phyloP scores from a whole-genome alignment of 305 asterid species.

The Rubia peregrina region DNA sequence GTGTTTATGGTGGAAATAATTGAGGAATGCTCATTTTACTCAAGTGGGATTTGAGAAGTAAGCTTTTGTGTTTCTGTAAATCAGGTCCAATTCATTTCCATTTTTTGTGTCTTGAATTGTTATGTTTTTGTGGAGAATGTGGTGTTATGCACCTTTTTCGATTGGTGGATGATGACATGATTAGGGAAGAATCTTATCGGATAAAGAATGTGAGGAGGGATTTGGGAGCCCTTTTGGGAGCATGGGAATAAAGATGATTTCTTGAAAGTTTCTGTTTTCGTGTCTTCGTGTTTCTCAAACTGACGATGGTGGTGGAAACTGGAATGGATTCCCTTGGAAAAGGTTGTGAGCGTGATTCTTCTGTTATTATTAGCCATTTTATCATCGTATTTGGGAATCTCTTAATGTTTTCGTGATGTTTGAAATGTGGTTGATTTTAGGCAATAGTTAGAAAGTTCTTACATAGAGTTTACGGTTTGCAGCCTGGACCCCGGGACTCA shows the following conservation, averaged over 20 bases:
- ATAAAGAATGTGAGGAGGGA: neutral
- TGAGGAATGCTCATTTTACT: neutral
- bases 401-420: neutral
- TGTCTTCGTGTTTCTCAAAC: neutral
- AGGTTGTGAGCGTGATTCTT: conserved; percentile 2
- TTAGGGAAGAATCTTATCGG: neutral
- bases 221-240: conserved; percentile 4
- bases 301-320: conserved; percentile 4
- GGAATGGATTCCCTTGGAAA: neutral
- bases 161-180: conserved; percentile 2
- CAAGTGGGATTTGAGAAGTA: too few species aligned
- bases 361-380: neutral
- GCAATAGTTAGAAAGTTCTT: neutral
- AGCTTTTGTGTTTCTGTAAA: neutral
- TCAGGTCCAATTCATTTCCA: neutral
- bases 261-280: neutral
- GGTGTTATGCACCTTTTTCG: neutral
- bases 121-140: neutral
- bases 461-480: conserved; percentile 28
- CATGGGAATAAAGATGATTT: conserved; percentile 3
- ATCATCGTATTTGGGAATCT: neutral
- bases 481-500: conserved; percentile 94
- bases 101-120: neutral
- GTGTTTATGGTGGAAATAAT: neutral
- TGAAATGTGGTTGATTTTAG: neutral